Base-by-base conservation (phyloP, 2,329 filamentous ascomycete genomes). In the Scedosporium boydii region DNA sequence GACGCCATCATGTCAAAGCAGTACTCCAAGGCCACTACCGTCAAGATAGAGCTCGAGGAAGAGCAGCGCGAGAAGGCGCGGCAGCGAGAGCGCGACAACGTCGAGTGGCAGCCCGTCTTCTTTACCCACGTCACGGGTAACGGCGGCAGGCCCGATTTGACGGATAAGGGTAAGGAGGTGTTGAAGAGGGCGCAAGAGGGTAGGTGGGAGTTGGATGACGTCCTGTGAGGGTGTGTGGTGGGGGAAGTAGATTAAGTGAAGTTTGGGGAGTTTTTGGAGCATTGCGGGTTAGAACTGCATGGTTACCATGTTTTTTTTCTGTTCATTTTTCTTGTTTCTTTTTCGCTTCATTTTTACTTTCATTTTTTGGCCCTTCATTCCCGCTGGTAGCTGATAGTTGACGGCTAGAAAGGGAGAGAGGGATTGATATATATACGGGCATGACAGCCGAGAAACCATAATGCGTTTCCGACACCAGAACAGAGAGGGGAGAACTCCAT, bases 21-120 rank as follows among this genome's bases (percentile, higher is more conserved):
- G 72, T 99, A 87, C 74, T 83, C 83, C 51, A 86, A 89, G 66
- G 95, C 95, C 6, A 99, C 95, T 23, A 85, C 83, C 21, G 78
- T 95, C 65, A 99, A 99, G 78, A 86, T 91, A 64, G 91, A 96
- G 69, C 84, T 99, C 10, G 95, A 99, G 74, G 95, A 99, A 74
- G 81, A 82, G 53, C 95, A 99, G 77, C 83, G 95, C 38, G 84
- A 90, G 69, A 93, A 91, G 76, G 93, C 91, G 1, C 86, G 91
- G 26, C 86, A 93, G 71, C 82, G 95, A 53, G 89, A 93, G 71
- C 81, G 82, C 55, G 82, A 82, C 14, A 84, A 86, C 12, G 82
- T 84, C 63, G 82, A 85, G 41, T 99, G 90, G 87, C 80, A 87
- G 67, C 95, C 95, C n/a, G 82, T 91, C 53, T 99, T 96, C 77